Evolutionary conservation across 2,329 filamentous ascomycete species (phyloP), one percentile per base, ranked within the genome.

Genomic region (Rhynchosporium agropyri): DNA sequence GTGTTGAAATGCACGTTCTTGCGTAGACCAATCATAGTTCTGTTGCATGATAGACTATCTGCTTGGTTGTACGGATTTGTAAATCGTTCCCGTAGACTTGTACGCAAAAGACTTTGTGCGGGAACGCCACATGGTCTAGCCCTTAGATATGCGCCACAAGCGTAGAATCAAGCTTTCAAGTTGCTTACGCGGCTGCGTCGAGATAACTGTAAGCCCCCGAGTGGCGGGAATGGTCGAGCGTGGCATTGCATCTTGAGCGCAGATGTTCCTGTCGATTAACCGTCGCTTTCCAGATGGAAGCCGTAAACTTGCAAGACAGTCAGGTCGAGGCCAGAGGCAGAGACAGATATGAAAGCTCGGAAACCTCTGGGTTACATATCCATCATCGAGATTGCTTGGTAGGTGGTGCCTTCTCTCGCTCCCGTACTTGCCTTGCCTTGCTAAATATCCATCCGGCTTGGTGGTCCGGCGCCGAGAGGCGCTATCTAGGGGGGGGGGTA

Each of bases 131-230:
- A 15, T 20, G 38, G 29, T 43, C 28, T 57, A 40, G 40, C 38
- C 40, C 31, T 33, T 20, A n/a, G 20, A 7, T 57, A 31, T 26
- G 38, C 54, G 54, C 28, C 40, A 57, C 54, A 57, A 46, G 40
- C 54, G 40, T 46, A 40, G 54, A 57, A 29, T 57, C 42, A 57
- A 46, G 42, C 54, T 57, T 57, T 43, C 31, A 13, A 45, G 33
- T 57, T 43, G 33, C 54, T 57, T 43, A 57, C 54, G 40, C 54
- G 54, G 54, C 54, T 46, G 51, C 38, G 51, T 42, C 36, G 28
- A 15, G 8, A 15, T 8, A 42, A 3, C 13, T 40, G 54, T 15
- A 45, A 45, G 38, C 6, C 5, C 45, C 43, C 38, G 29, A 33
- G 53, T 45, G 38, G 53, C 51, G 51, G 51, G 15, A 42, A 36